Base-by-base conservation (phyloP, 345 rosid genomes). In the Draba incana region DNA sequence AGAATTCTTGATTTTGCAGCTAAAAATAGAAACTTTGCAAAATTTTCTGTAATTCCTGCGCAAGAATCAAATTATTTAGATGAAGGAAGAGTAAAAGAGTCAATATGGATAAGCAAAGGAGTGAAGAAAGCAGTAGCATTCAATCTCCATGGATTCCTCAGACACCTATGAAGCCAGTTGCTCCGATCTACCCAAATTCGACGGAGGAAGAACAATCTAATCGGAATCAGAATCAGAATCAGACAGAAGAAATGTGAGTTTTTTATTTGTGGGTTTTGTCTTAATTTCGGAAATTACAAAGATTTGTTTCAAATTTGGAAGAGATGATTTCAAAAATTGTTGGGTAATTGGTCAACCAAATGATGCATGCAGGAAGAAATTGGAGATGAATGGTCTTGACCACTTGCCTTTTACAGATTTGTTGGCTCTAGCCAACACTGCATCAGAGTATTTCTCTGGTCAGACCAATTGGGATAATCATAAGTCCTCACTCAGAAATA, bases 391-490 rank as follows among this genome's bases (percentile, higher is more conserved):
- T 4, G 48, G 13, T 42, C 71, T 62, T 44, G 70, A 67, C 20
- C 67, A 76, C 10, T 75, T 84, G 13, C 67, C 85, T 68, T 84
- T 77, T 57, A 46, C 42, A 10, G 78, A 83, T 23, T 89, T 88
- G 13, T 47, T 90, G 74, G 86, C 83, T 48, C 82, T 82, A 24
- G 87, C 86, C 5, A 79, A 85, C 67, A 80, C 79, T 28, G 86
- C 86, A 1, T 63, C 82, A 10, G 43, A 48, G 1, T 55, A 45
- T 9, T 35, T 68, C 43, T 6, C 64, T 1, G 61, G 46, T 49
- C 63, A 38, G 39, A 47, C 9, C 2, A 14, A 71, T 13, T 23
- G 52, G 35, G 12, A 39, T 47, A 8, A 35, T 35, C 3, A 39
- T 46, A 46, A 37, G 38, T 14, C 14, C 54, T 46, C 25, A 35